Base-by-base conservation (phyloP, 192 early-diverging fungal species). In the Diversispora eburnea region DNA sequence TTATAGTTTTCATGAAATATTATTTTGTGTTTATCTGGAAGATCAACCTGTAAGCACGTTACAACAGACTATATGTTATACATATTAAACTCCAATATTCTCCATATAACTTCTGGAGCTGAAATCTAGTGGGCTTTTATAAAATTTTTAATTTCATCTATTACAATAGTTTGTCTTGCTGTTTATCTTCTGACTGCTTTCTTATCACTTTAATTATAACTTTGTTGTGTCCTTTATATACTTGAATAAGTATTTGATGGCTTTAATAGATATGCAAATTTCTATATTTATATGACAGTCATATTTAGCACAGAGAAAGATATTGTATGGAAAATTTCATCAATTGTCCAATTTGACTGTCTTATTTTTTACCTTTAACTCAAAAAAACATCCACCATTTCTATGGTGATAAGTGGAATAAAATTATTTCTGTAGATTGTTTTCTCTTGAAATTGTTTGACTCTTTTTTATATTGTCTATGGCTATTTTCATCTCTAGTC, bases 231-330 rank as follows among this genome's bases (percentile, higher is more conserved):
- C 78, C 75, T 51, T 79, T 81, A 61, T 75, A 74, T 5, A 81
- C 66, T 81, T 83, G 70, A 56, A 83, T 2, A 83, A 45, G 59
- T 83, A 83, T 57, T 80, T 80, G 2, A 83, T 70, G 1, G 75
- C 75, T 22, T 64, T 9, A 6, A 77, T 56, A 5, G 71, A 65
- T 1, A 72, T 39, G 55, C 77, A 83, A 0, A 78, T 65, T 47
- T 80, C 76, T n/a, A n/a, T n/a, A n/a, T n/a, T n/a, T n/a, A n/a
- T n/a, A n/a, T n/a, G n/a, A n/a, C n/a, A n/a, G n/a, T n/a, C n/a
- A n/a, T n/a, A n/a, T n/a, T n/a, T n/a, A n/a, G n/a, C n/a, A n/a
- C n/a, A n/a, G n/a, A n/a, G n/a, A n/a, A n/a, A n/a, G n/a, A n/a
- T n/a, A n/a, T n/a, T n/a, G n/a, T n/a, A n/a, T n/a, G n/a, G n/a